Evolutionary conservation across 1,284 basidiomycete genomes (phyloP), one percentile per base, ranked within the genome.

Genomic region (Ustilago bromivora): DNA sequence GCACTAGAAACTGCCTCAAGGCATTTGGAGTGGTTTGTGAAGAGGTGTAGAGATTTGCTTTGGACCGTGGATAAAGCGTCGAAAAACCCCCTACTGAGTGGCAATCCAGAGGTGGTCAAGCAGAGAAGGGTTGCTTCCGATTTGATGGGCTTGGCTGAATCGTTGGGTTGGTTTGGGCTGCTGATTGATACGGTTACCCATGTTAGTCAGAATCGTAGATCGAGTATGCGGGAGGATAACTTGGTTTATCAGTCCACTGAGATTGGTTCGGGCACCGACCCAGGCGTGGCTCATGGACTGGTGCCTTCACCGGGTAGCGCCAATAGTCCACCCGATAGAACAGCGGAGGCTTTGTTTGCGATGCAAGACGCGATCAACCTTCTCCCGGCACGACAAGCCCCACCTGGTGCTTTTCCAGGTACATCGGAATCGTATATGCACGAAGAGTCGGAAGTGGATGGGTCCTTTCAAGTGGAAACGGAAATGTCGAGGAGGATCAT

Each of bases 401-500:
- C 76, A 2, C 76, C 76, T 2, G 76, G 76, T 4, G 76, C 76
- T 0, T 78, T 78, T 15, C 76, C 76, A 5, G 76, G 76, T 19
- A 78, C 76, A 9, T 68, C 64, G 11, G 68, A 68, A 43, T 54
- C 71, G 31, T 78, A 78, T 60, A 66, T 78, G 71, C 64, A 78
- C 57, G 71, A 78, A 15, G 68, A 71, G 31, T 55, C 55, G 3
- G 71, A 78, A 11, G 59, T 28, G n/a, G 76, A 75, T 32, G 72
- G 72, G 7, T 47, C 41, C 0, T 68, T 75, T 41, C 71, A 61
- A 19, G 69, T 75, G 11, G 76, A 78, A 13, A 74, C 76, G 10
- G 76, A 74, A 46, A 78, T 78, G 76, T 78, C 76, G n/a, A 47
- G 52, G 19, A 47, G 71, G 35, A 78, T 78, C 68, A 68, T 78